Base-by-base conservation (phyloP, 768 basidiomycete genomes). In the Phaffia australis region DNA sequence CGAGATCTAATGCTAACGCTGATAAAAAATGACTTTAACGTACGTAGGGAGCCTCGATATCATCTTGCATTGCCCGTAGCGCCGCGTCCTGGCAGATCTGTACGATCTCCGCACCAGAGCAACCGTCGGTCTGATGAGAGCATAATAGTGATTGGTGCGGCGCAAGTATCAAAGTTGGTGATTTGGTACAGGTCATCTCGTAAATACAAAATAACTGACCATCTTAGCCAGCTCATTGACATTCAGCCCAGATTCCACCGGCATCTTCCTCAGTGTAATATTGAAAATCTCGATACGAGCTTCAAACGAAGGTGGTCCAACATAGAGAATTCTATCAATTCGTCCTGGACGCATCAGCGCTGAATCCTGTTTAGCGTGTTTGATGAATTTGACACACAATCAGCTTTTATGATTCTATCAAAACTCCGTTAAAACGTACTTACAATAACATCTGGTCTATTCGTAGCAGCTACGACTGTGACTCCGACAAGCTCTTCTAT, bases 21-120 rank as follows among this genome's bases (percentile, higher is more conserved):
- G 29, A 32, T 25, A 42, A 11, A 42, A 42, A 42, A 5, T 11
- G 35, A 42, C 14, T 57, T 60, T 18, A 35, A 78, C 88, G 73
- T 70, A 94, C 94, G 72, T 79, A 81, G 55, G 84, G 81, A 2
- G 89, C 84, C 66, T 88, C 76, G 47, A 97, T 85, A 75, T 97
- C 82, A 62, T 83, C 81, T 70, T 88, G 85, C 95, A 99, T 98
- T 0, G 92, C 88, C 63, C 86, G 74, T 69, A 98, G 76, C 0
- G 94, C 95, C 3, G 95, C 95, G 76, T 99, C 94, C 77, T 98
- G 95, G 74, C 93, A 98, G 54, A 98, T 81, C 11, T 87, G 85
- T 7, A 84, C 81, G 46, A 98, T 84, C 76, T 99, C 95, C 6
- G 95, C 95, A 5, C 95, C 95, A 23, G 93, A 98, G 74, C 91